Base-by-base conservation (phyloP, 2,329 filamentous ascomycete species). In the Epichloe typhina region DNA sequence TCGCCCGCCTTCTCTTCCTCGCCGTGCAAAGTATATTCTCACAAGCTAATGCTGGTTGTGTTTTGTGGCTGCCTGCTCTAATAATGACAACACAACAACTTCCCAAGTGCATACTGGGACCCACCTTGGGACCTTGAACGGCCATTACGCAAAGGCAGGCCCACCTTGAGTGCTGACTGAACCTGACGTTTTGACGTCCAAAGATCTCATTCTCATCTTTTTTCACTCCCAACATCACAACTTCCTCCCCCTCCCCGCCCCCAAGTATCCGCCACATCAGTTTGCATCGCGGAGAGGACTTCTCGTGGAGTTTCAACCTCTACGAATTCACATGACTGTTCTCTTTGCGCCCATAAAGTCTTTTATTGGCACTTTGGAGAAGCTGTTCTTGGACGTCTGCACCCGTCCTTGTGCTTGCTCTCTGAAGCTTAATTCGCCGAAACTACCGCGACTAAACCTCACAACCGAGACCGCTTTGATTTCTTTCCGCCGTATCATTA, bases 121-220 rank as follows among this genome's bases (percentile, higher is more conserved):
- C 44, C 49, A 51, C 39, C 33, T 44, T 50, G 31, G 31, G 39
- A 17, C 43, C 17, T 39, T 39, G 19, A 26, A 46, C 50, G 47
- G 58, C 63, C 60, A 67, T 68, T 68, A 67, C 65, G 64, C 66
- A 68, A 61, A 66, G 66, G 60, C 64, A 66, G 66, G 60, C 64
- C 66, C 66, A 67, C 65, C 51, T 49, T 50, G 31, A 52, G 56
- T 64, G 57, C 61, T 61, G 60, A 61, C 61, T 61, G 60, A 61
- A 64, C 62, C 63, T 66, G 63, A 65, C 60, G 59, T 65, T 64
- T 65, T 64, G 62, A 57, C 62, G 60, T 58, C 57, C 58, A 54
- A 38, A 50, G 44, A 39, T 35, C 51, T 52, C 47, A 43, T 39
- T 35, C 51, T 52, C 51, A 50, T 57, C 57, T 31, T 31, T 31